A percentile compares a stretch with the other conserved stretches of the same genome.
These are phyloP conservation scores for Lathyrus aphaca DNA, from an alignment of 306 rosid species.

Conservation along the genomic window DNA sequence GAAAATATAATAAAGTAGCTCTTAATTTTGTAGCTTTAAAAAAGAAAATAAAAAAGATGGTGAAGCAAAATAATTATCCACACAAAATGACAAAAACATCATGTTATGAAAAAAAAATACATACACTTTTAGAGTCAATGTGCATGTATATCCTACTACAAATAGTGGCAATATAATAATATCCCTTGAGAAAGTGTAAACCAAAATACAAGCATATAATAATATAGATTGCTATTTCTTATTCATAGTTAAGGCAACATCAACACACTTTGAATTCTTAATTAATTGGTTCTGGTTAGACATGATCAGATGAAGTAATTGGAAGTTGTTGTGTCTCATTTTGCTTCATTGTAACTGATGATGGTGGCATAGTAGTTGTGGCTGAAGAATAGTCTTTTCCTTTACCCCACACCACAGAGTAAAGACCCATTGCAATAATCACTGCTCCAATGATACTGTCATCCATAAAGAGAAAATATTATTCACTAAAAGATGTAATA, in stretches of 20 bases:
- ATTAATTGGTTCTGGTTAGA: slow-evolving; percentile 11
- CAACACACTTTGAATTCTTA: background rate
- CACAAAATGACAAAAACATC: too few species aligned
- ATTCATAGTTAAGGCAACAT: slow-evolving; percentile 13
- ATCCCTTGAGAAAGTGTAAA: background rate
- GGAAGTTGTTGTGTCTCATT: too few species aligned
- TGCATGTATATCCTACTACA: too few species aligned
- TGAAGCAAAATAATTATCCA: too few species aligned
- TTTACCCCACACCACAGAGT: slow-evolving; percentile 90
- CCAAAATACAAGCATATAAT: slow-evolving; percentile 12
- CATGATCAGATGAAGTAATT: slow-evolving; percentile 29
- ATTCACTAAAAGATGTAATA: too few species aligned
- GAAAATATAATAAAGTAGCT: too few species aligned
- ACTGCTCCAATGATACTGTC: slow-evolving; percentile 63
- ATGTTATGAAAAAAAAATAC: too few species aligned
- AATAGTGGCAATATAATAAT: too few species aligned
- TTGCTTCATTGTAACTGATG: slow-evolving; percentile 19
- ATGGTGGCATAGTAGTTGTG: slow-evolving; percentile 1
- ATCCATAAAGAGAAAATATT: background rate
- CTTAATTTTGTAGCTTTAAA: too few species aligned
- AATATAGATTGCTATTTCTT: slow-evolving; percentile 4
- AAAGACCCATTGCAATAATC: slow-evolving; percentile 68
- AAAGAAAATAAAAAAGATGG: too few species aligned
- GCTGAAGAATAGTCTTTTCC: slow-evolving; percentile 51
- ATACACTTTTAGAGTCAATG: too few species aligned